These are phyloP conservation scores for Penicillium brevicompactum DNA, from an alignment of 2,329 filamentous ascomycete species.

Conservation along the genomic window DNA sequence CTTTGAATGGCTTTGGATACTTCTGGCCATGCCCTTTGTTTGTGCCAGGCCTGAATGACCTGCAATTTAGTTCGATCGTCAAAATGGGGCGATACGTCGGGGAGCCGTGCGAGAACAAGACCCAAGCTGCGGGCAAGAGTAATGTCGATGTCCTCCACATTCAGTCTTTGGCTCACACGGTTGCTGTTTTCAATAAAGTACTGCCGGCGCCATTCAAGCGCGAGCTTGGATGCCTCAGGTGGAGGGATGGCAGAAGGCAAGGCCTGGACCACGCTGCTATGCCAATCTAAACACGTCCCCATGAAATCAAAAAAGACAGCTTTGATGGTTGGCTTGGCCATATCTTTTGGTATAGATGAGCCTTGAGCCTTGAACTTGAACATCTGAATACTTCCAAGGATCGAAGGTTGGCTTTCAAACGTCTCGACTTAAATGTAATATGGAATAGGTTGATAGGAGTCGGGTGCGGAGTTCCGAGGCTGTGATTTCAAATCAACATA, in stretches of 20 bases:
- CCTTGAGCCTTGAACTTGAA: too few species aligned
- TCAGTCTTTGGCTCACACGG: constrained; percentile 37
- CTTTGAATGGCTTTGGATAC: constrained; percentile 46
- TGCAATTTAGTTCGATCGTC: constrained; percentile 17
- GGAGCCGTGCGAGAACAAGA: constrained; percentile 33
- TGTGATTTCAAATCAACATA: constrained; percentile 1
- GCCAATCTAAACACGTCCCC: constrained; percentile 62
- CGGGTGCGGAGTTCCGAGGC: not conserved
- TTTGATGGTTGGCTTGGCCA: constrained; percentile 35
- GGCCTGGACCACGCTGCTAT: constrained; percentile 41
- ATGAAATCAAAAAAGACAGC: constrained; percentile 61
- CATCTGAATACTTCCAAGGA: not conserved
- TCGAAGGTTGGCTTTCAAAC: too few species aligned
- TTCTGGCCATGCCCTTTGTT: constrained; percentile 55
- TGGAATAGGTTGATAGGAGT: not conserved
- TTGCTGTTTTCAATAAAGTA: constrained; percentile 52
- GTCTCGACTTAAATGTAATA: too few species aligned
- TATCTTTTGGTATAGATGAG: not conserved
- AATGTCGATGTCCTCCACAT: constrained; percentile 55
- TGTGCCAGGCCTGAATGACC: constrained; percentile 51
- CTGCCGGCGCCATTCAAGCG: constrained; percentile 53
- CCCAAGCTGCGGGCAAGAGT: constrained; percentile 51
- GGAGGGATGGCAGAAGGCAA: constrained; percentile 39
- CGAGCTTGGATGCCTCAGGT: constrained; percentile 41
- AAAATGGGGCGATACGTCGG: constrained; percentile 18